phyloP scores from a whole-genome alignment of 140 eudicot genomes.

The Stevia rebaudiana region DNA sequence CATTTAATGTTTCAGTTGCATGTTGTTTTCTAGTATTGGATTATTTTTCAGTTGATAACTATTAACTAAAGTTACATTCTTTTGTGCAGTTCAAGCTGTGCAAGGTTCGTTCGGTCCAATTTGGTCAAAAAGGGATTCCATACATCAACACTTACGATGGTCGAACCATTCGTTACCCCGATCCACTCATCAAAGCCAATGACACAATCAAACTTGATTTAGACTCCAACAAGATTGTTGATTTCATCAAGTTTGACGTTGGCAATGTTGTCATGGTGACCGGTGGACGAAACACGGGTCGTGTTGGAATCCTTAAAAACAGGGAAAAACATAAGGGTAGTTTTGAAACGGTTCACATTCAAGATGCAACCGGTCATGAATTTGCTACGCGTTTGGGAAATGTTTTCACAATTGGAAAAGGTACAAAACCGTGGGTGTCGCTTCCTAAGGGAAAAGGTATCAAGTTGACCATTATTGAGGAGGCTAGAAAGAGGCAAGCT shows the following conservation, averaged over 20 bases:
- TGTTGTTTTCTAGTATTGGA: not conserved
- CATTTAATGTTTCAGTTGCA: no score
- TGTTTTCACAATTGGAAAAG: slow-evolving; percentile 55
- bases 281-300: slow-evolving; percentile 63
- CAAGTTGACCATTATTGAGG: slow-evolving; percentile 51
- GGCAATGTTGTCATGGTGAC: slow-evolving; percentile 63
- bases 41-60: not conserved
- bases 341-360: slow-evolving; percentile 56
- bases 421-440: slow-evolving; percentile 60
- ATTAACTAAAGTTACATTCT: not conserved
- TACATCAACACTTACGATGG: slow-evolving; percentile 68
- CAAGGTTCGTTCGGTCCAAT: slow-evolving; percentile 60
- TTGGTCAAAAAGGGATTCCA: slow-evolving; percentile 53
- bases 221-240: slow-evolving; percentile 46
- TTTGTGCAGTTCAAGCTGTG: slow-evolving; percentile 42
- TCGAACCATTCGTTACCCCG: slow-evolving; percentile 55
- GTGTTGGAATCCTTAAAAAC: slow-evolving; percentile 56
- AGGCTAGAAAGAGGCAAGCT: slow-evolving; percentile 61
- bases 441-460: slow-evolving; percentile 69
- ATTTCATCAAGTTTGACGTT: slow-evolving; percentile 62
- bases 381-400: slow-evolving; percentile 65
- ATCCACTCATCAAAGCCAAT: slow-evolving; percentile 49
- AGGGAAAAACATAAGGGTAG: slow-evolving; percentile 69
- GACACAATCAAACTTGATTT: slow-evolving; percentile 55
- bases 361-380: slow-evolving; percentile 50